Conservation (phyloP, 2,329 filamentous ascomycete species). For the Ilyonectria destructans region DNA sequence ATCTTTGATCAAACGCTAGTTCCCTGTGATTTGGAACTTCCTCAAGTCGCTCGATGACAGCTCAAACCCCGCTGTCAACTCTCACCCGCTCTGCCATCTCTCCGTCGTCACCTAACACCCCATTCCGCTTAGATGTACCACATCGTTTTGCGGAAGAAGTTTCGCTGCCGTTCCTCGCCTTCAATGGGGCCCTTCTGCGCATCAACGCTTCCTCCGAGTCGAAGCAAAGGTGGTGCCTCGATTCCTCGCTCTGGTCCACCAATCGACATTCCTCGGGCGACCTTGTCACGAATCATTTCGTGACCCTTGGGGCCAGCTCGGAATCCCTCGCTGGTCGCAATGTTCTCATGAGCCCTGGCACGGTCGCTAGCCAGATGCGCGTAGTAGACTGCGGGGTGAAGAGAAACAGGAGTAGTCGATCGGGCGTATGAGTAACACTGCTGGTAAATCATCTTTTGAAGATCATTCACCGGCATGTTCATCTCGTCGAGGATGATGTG, state of each 20-base stretch:
- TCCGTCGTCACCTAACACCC: not conserved
- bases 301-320: constrained; percentile 62
- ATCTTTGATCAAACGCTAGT: constrained; percentile 10
- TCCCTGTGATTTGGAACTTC: not conserved
- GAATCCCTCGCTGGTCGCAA: constrained; percentile 63
- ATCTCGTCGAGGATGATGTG: constrained; percentile 90
- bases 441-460: constrained; percentile 94
- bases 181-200: constrained; percentile 41
- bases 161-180: constrained; percentile 53
- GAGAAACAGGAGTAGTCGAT: constrained; percentile 92
- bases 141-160: constrained; percentile 60
- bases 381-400: constrained; percentile 95
- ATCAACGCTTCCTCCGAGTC: constrained; percentile 49
- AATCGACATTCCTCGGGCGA: constrained; percentile 57
- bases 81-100: not conserved
- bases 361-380: constrained; percentile 91
- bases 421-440: constrained; percentile 95
- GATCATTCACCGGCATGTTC: constrained; percentile 74
- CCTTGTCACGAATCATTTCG: constrained; percentile 57
- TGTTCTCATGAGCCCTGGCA: constrained; percentile 80
- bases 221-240: constrained; percentile 52
- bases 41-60: not conserved
- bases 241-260: constrained; percentile 41
- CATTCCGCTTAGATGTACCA: constrained; percentile 59
- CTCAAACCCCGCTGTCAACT: not conserved